Conservation (phyloP, 2,329 filamentous ascomycete genomes). For the Pseudogymnoascus sp. region DNA sequence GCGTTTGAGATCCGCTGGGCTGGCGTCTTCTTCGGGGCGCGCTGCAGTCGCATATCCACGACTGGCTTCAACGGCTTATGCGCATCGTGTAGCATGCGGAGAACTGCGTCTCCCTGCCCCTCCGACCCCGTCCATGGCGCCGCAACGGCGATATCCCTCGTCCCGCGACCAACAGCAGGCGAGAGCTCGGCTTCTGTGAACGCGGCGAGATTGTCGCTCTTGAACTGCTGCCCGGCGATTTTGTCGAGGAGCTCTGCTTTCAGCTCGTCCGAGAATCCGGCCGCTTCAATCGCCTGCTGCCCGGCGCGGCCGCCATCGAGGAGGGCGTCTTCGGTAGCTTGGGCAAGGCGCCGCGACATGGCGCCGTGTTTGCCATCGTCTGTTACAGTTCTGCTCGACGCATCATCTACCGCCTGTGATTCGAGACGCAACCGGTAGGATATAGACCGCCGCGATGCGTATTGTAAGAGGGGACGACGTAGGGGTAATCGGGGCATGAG, state of each 20-base stretch:
- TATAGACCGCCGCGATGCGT: neutral
- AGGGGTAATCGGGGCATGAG: too few species aligned
- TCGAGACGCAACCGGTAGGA: neutral
- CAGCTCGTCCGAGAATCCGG: constrained; percentile 55
- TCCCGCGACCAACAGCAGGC: constrained; percentile 56
- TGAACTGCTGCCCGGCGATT: constrained; percentile 46
- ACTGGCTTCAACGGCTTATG: constrained; percentile 56
- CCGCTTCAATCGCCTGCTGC: constrained; percentile 50
- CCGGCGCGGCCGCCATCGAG: constrained; percentile 50
- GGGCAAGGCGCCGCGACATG: constrained; percentile 48
- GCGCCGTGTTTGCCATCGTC: constrained; percentile 17
- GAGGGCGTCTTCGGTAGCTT: constrained; percentile 56
- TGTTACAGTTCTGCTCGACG: too few species aligned
- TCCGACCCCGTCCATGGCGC: constrained; percentile 74
- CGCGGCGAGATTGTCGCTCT: constrained; percentile 38
- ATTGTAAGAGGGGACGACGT: too few species aligned
- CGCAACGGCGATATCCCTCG: constrained; percentile 57
- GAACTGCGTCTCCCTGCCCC: constrained; percentile 60
- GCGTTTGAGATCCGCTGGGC: constrained; percentile 45
- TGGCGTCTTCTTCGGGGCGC: constrained; percentile 31
- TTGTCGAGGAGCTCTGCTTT: constrained; percentile 49
- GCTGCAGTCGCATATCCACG: constrained; percentile 44
- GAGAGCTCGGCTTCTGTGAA: constrained; percentile 42
- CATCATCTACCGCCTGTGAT: neutral
- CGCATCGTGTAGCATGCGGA: constrained; percentile 79